These are phyloP conservation scores for Phyllostachys edulis DNA, from an alignment of 176 grass and related monocot species.

Conservation along the genomic window DNA sequence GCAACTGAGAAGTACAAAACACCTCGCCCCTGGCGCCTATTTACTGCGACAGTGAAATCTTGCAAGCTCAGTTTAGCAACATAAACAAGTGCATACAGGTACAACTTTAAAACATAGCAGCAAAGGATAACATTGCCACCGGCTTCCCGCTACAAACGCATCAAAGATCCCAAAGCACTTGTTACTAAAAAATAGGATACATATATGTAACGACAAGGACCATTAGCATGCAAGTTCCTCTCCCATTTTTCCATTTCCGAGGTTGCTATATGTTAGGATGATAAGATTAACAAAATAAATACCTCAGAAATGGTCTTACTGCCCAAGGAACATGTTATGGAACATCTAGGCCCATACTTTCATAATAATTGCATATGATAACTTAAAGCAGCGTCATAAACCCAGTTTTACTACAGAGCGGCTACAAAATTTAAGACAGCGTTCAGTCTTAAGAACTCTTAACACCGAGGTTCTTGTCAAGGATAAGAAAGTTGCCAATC, in stretches of 20 bases:
- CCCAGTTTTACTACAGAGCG: constrained; percentile 40
- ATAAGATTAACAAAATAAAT: neutral
- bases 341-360: neutral
- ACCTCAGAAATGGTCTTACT: constrained; percentile 2
- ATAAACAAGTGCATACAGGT: neutral
- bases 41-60: neutral
- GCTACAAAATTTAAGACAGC: constrained; percentile 52
- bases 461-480: constrained; percentile 7
- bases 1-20: too few species aligned
- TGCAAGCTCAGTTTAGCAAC: too few species aligned
- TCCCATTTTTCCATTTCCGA: neutral
- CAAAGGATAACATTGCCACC: neutral
- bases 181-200: neutral
- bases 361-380: constrained; percentile 18
- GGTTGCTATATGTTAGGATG: neutral
- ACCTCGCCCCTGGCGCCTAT: neutral
- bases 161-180: neutral
- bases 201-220: neutral
- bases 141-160: too few species aligned
- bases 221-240: neutral
- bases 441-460: constrained; percentile 25
- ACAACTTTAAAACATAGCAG: neutral
- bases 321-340: neutral
- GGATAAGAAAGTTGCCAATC: constrained; percentile 8
- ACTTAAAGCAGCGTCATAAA: constrained; percentile 33